Conservation (phyloP, 2,329 filamentous ascomycete species). For the Fusarium brachygibbosum region DNA sequence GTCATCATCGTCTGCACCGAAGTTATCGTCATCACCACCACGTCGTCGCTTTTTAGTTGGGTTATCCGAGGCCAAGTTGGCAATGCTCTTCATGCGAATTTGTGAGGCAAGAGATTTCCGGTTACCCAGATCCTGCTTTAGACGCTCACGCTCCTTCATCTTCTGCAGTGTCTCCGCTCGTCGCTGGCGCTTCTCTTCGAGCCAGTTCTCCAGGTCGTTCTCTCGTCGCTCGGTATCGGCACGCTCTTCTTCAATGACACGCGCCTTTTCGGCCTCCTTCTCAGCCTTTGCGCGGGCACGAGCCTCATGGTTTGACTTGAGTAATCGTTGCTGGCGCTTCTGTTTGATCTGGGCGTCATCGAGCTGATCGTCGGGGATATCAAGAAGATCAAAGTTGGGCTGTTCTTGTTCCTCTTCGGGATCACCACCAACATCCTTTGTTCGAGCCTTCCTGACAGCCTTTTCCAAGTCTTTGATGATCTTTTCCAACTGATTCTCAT, state of each 20-base stretch:
- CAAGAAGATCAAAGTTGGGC: conserved; percentile 88
- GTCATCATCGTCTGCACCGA: conserved; percentile 96
- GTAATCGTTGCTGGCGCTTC: conserved; percentile 90
- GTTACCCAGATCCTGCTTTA: conserved; percentile 95
- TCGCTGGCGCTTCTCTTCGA: conserved; percentile 82
- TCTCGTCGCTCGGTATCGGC: conserved; percentile 86
- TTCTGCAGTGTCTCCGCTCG: conserved; percentile 79
- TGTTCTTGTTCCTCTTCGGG: conserved; percentile 85
- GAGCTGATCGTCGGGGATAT: conserved; percentile 90
- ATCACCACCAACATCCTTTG: conserved; percentile 89
- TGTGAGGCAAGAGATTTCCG: conserved; percentile 96
- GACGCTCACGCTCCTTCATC: conserved; percentile 92
- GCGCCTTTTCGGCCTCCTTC: conserved; percentile 91
- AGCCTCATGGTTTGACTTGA: conserved; percentile 96
- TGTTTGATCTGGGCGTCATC: conserved; percentile 92
- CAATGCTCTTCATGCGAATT: conserved; percentile 98
- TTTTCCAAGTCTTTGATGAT: conserved; percentile 91
- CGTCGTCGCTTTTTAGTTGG: conserved; percentile 86
- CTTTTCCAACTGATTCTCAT: conserved; percentile 87
- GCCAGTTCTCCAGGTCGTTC: conserved; percentile 87
- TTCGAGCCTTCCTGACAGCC: conserved; percentile 88
- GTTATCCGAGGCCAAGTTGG: conserved; percentile 91
- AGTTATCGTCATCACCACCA: conserved; percentile 93
- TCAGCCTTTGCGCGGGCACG: conserved; percentile 94
- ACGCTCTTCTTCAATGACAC: conserved; percentile 84